These are phyloP conservation scores for Ganoderma lingzhi DNA, from an alignment of 1,284 basidiomycete genomes.

Conservation along the genomic window DNA sequence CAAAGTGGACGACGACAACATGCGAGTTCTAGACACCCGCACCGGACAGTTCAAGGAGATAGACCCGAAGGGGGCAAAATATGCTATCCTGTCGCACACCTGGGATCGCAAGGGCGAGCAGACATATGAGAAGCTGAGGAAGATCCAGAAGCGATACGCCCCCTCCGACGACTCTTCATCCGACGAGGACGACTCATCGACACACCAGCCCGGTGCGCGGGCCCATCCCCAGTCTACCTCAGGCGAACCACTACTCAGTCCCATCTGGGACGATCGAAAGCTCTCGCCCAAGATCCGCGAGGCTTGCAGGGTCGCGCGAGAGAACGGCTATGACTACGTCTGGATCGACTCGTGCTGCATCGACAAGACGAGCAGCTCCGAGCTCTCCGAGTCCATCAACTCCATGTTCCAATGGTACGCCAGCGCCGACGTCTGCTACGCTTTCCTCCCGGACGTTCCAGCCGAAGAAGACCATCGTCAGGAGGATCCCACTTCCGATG, in stretches of 20 bases:
- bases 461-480: neutral
- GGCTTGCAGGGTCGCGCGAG: neutral
- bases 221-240: neutral
- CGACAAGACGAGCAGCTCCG: neutral
- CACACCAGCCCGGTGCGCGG: neutral
- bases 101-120: neutral
- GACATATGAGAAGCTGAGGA: neutral
- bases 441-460: neutral
- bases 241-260: too few species aligned
- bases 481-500: neutral
- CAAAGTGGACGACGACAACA: too few species aligned
- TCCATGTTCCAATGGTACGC: slow-evolving; percentile 1
- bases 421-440: neutral
- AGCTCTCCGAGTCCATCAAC: neutral
- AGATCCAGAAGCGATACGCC: neutral
- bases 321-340: neutral
- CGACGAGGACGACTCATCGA: too few species aligned
- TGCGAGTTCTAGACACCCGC: too few species aligned
- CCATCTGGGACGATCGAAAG: too few species aligned
- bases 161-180: too few species aligned
- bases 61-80: too few species aligned
- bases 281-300: neutral
- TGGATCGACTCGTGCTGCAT: slow-evolving; percentile 4
- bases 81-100: too few species aligned
- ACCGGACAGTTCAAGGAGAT: too few species aligned